These are phyloP conservation scores for Brettanomyces sp. DNA, from an alignment of 805 yeast genomes.

Conservation along the genomic window DNA sequence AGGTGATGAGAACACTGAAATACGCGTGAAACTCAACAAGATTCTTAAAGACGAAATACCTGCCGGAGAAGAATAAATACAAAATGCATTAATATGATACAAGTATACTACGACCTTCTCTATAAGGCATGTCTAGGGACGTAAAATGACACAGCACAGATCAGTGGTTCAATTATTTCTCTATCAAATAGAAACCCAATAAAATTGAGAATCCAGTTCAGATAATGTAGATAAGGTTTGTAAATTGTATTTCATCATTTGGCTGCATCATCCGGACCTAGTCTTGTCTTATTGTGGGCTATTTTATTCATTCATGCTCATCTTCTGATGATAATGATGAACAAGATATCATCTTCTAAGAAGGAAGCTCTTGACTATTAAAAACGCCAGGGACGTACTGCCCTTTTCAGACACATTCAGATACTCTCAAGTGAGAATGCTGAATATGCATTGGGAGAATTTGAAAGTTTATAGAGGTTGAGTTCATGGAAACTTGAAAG, in stretches of 20 bases:
- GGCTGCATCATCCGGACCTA: background rate
- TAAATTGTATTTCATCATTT: background rate
- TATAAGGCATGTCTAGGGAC: background rate
- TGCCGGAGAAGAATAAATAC: slow-evolving; percentile 71
- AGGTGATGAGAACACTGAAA: slow-evolving; percentile 77
- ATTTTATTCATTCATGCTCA: too few relatives aligned
- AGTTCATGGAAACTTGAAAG: too few relatives aligned
- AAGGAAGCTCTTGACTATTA: too few relatives aligned
- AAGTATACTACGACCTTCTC: background rate
- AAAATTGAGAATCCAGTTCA: slow-evolving; percentile 12
- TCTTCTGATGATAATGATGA: too few relatives aligned
- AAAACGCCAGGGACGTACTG: too few relatives aligned
- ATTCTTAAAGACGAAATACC: slow-evolving; percentile 91
- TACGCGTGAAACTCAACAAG: slow-evolving; percentile 60
- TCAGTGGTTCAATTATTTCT: background rate
- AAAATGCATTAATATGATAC: background rate
- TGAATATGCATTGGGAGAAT: too few relatives aligned
- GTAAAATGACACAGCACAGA: background rate
- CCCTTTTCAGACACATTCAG: too few relatives aligned
- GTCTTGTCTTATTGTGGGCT: background rate
- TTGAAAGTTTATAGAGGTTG: too few relatives aligned
- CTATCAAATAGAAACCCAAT: background rate
- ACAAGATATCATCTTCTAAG: too few relatives aligned
- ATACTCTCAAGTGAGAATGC: too few relatives aligned
- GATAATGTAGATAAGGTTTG: slow-evolving; percentile 29